Evolutionary conservation across 78 protist species (phyloP), one percentile per base, ranked within the genome.

Genomic region (Chrysochromulina parva): DNA sequence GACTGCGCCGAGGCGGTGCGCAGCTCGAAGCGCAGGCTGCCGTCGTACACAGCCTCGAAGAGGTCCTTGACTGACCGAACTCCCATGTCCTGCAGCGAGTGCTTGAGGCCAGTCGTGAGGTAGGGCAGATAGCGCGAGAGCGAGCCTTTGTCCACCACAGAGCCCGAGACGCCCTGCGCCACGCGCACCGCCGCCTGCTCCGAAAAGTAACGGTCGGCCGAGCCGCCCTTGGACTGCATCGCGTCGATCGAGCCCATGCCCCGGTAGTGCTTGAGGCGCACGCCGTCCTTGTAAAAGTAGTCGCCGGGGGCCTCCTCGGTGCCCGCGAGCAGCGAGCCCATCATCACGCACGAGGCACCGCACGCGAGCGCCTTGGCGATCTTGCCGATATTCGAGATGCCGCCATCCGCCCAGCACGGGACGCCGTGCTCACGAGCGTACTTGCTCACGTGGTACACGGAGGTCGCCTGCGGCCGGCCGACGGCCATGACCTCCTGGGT

Each of bases 351-450:
- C 54, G 90, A 71, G 13, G 97, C 99, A 67, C 99, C 99, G 50
- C 94, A 69, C 47, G 98, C 96, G 54, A 96, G 91, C 24, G 98
- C 99, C 96, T 97, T 97, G 60, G 90, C 65, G 89, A 98, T 97
- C 86, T 98, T 97, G 17, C 98, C 98, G n/a, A 92, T 87, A 55
- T 89, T 66, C 52, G 93, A 53, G 73, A 97, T 93, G 85, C 99
- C 99, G 65, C 99, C 99, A 67, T 98, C 99, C 19, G 99, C 98
- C 90, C 95, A 93, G 86, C 96, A 85, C 22, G 99, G 99, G 0
- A 97, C 96, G 55, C 97, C 96, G n/a, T 50, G 93, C 58, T 90
- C 86, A 14, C 86, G 50, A 17, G 90, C 66, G 90, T 57, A 84
- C 82, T 74, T 74, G 89, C 94, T 38, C 48, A 89, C 93, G 38